Conservation (phyloP, 2,329 filamentous ascomycete genomes). For the Sclerotinia nivalis region DNA sequence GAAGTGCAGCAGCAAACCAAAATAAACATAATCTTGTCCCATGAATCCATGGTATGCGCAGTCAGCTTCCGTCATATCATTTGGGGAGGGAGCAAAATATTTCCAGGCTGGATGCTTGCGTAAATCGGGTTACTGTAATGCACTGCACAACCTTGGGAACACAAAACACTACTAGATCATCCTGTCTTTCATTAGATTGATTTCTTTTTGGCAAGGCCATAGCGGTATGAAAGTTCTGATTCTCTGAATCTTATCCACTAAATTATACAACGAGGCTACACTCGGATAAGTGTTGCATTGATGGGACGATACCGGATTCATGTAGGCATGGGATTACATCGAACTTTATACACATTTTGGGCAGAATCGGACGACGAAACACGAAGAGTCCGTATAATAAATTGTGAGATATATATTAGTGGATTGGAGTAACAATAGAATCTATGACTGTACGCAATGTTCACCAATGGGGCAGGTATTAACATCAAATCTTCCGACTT, state of each 20-base stretch:
- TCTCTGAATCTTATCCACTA: slow-evolving; percentile 11
- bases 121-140: slow-evolving; percentile 19
- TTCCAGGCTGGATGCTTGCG: slow-evolving; percentile 12
- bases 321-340: slow-evolving; percentile 8
- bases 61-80: slow-evolving; percentile 3
- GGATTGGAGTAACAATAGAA: slow-evolving; percentile 1
- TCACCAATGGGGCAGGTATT: slow-evolving; percentile 18
- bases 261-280: slow-evolving; percentile 7
- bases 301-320: slow-evolving; percentile 28
- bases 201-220: slow-evolving; percentile 16
- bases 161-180: slow-evolving; percentile 16
- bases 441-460: slow-evolving; percentile 18
- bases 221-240: slow-evolving; percentile 10
- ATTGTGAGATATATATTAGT: slow-evolving; percentile 19
- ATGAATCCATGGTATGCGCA: slow-evolving; percentile 4
- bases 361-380: slow-evolving; percentile 12
- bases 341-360: slow-evolving; percentile 1
- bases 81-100: background rate
- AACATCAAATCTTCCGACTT: slow-evolving; percentile 1
- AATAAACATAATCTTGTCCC: background rate
- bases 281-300: slow-evolving; percentile 31
- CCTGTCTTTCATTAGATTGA: slow-evolving; percentile 17
- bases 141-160: slow-evolving; percentile 24
- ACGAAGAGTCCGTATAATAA: slow-evolving; percentile 8
- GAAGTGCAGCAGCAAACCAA: background rate